phyloP scores from a whole-genome alignment of 2,329 filamentous ascomycete genomes.

The Parafenestella ontariensis region DNA sequence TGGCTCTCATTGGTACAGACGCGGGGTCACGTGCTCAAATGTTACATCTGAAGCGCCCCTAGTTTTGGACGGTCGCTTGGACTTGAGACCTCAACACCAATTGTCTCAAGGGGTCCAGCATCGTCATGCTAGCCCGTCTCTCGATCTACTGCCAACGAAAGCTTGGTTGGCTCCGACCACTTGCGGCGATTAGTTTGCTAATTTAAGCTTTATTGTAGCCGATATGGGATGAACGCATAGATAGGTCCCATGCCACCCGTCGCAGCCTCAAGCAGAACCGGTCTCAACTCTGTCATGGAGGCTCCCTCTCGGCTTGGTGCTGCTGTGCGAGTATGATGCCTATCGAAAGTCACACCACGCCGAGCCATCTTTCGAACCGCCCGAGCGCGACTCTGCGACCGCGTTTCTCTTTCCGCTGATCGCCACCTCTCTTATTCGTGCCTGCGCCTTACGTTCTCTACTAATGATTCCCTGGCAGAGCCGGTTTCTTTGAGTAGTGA shows the following conservation, averaged over 20 bases:
- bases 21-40: slow-evolving; percentile 11
- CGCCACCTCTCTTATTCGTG: slow-evolving; percentile 36
- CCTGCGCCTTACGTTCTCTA: slow-evolving; percentile 23
- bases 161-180: slow-evolving; percentile 33
- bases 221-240: slow-evolving; percentile 37
- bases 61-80: slow-evolving; percentile 32
- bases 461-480: slow-evolving; percentile 40
- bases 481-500: slow-evolving; percentile 35
- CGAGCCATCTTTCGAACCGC: slow-evolving; percentile 21
- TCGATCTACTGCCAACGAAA: slow-evolving; percentile 19
- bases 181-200: slow-evolving; percentile 22
- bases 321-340: slow-evolving; percentile 37
- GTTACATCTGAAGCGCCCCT: slow-evolving; percentile 31
- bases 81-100: slow-evolving; percentile 45
- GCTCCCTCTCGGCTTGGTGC: slow-evolving; percentile 33
- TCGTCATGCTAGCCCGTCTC: slow-evolving; percentile 33
- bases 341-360: slow-evolving; percentile 41
- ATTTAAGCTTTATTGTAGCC: slow-evolving; percentile 29
- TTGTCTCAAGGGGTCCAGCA: slow-evolving; percentile 45
- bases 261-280: slow-evolving; percentile 39
- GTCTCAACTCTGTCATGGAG: slow-evolving; percentile 44
- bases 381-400: slow-evolving; percentile 22
- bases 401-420: slow-evolving; percentile 17
- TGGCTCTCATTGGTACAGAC: slow-evolving; percentile 19
- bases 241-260: slow-evolving; percentile 32